Base-by-base conservation (phyloP, 2,329 filamentous ascomycete genomes). In the Cordyceps pruinosa region DNA sequence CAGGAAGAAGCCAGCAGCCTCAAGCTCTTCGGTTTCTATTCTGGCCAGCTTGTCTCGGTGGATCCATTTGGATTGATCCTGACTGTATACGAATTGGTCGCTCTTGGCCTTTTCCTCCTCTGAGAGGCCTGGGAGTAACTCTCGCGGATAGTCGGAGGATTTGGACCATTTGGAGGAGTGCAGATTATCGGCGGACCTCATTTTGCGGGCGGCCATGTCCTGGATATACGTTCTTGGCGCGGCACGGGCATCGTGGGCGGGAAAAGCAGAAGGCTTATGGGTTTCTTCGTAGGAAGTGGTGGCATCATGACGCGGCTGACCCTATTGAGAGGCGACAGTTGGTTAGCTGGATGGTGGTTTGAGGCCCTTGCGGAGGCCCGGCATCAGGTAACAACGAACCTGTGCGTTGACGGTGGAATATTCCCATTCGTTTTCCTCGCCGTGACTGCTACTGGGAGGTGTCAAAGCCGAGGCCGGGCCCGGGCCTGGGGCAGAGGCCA, bases 21-120 rank as follows among this genome's bases (percentile, higher is more conserved):
- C 87, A 61, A 94, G 78, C 72, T 94, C 89, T 66, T 86, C 81
- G 63, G 77, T 93, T 72, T 94, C 89, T 63, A 93, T 94, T 67
- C 83, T 83, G 56, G 88, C 89, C 60, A 94, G 74, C 72, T 93
- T 93, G 72, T 94, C 89, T 57, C 89, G 78, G 67, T 94, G 89
- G 64, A 94, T 93, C 89, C 89, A 94, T 70, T 89, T 87, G 32
- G 85, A 88, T 60, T 83, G 78, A 60, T 87, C 85, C 34, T 77
- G 73, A 34, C 77, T 73, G 9, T 63, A 63, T 12, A 66, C 65
- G 56, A 68, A 52, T 34, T 69, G 66, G 23, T 63, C 58, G 34
- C 62, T 56, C 39, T 25, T 73, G 68, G 46, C 66, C 66, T 32
- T 59, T 44, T 70, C 68, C 7, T 62, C 57, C 6, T 59, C 58